A percentile compares a stretch with the other conserved stretches of the same genome.
These are phyloP conservation scores for Aspergillus ochraceus DNA, from an alignment of 2,329 filamentous ascomycete species.

Conservation along the genomic window DNA sequence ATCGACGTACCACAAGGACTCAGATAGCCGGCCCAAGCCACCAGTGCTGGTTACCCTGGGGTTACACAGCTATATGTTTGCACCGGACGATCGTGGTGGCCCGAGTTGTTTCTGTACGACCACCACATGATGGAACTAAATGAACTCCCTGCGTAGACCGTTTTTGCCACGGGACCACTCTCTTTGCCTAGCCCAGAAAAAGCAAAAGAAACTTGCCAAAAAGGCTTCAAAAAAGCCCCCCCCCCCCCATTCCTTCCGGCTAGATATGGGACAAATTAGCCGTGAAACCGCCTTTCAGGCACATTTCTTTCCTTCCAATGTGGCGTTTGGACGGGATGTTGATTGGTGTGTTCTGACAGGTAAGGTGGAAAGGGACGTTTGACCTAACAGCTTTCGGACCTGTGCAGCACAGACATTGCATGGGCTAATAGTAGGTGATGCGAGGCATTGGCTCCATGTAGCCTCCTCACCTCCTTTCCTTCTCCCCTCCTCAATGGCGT, in stretches of 20 bases:
- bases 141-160: background rate
- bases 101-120: conserved; percentile 7
- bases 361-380: background rate
- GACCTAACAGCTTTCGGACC: background rate
- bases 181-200: background rate
- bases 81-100: conserved; percentile 3
- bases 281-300: background rate
- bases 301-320: background rate
- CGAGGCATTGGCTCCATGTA: background rate
- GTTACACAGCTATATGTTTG: conserved; percentile 7
- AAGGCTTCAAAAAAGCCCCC: background rate
- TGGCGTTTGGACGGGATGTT: background rate
- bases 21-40: background rate
- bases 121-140: background rate
- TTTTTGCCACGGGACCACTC: background rate
- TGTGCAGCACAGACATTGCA: background rate
- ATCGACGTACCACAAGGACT: background rate
- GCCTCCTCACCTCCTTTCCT: background rate
- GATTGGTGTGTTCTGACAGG: background rate
- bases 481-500: background rate
- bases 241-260: background rate
- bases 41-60: background rate
- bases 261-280: background rate
- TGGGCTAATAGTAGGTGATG: background rate
- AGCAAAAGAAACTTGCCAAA: background rate